phyloP scores from a whole-genome alignment of 495 filamentous ascomycete species.

The Aspergillus nidulans region DNA sequence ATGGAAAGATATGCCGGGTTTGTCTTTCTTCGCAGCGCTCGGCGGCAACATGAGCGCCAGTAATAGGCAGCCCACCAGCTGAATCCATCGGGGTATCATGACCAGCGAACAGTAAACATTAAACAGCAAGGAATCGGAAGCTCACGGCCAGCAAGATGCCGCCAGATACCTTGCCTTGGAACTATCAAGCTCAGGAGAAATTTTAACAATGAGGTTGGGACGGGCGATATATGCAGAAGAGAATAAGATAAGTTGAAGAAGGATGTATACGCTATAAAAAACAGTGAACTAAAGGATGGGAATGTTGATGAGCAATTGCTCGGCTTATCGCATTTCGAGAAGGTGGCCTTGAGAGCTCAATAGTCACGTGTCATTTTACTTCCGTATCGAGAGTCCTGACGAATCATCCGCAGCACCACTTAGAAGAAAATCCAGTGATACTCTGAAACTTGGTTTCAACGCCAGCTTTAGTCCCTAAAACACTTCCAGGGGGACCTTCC shows the following conservation, averaged over 20 bases:
- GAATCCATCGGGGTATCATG: constrained; percentile 43
- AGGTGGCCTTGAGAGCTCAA: constrained; percentile 31
- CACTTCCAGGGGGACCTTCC: too few relatives aligned
- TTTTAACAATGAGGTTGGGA: background rate
- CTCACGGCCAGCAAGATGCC: background rate
- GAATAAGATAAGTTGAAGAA: background rate
- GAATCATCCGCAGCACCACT: constrained; percentile 5
- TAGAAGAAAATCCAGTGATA: too few relatives aligned
- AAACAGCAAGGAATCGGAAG: constrained; percentile 17
- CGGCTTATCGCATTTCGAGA: background rate
- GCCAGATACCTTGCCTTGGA: too few relatives aligned
- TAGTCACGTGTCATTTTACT: constrained; percentile 27
- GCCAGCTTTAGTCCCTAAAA: too few relatives aligned
- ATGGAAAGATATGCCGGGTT: constrained; percentile 47
- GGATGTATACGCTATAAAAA: background rate
- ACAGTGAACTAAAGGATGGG: background rate
- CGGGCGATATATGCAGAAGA: background rate
- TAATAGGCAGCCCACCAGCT: constrained; percentile 34
- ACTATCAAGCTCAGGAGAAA: too few relatives aligned
- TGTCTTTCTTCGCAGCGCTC: constrained; percentile 43
- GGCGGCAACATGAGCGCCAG: constrained; percentile 29
- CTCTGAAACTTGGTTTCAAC: too few relatives aligned
- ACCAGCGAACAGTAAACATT: constrained; percentile 29
- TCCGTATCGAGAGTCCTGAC: constrained; percentile 22
- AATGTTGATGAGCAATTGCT: background rate